Evolutionary conservation across 2,329 filamentous ascomycete genomes (phyloP), one percentile per base, ranked within the genome.

Genomic region (Celoporthe dispersa): DNA sequence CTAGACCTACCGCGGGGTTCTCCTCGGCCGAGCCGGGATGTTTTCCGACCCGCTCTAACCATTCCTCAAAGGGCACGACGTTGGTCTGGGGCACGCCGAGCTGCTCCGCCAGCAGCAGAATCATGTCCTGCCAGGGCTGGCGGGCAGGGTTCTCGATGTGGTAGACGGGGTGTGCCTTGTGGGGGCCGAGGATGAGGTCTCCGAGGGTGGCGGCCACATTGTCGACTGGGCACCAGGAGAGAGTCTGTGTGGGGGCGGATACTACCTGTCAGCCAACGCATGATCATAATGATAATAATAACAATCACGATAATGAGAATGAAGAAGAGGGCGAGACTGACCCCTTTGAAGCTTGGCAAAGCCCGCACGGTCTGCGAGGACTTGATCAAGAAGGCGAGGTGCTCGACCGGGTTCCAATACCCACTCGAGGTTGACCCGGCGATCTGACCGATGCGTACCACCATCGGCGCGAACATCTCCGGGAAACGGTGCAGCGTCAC

Each of bases 371-470:
- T 82, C 73, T 87, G 84, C 0, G 82, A 81, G 0, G 82, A 84
- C 75, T 86, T 86, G 65, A 86, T 73, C 53, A 88, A 68, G 71
- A 85, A 86, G 0, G 78, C 72, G 16, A 87, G 75, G 73, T 88
- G 84, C 73, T 88, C 86, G 35, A 79, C 78, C 0, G 81, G 77
- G 72, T 88, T 88, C 87, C 87, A 89, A 73, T 83, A 84, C 0
- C 86, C 86, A 68, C 78, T 86, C 0, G 69, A 78, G 3, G 74
- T 81, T 0, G 82, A 85, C 0, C 87, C 87, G 0, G 86, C 79
- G 59, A 89, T 84, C 74, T 89, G 87, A 0, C 84, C 87, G 0
- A 82, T 78, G 0, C 86, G 81, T 0, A 84, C 81, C 0, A 75
- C 76, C 78, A 81, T 83, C 0, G 82, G 70, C 22, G 79, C 79